Percentiles rank a stretch among this genome's conserved stretches.
These are phyloP conservation scores for Cercospora sesami DNA, from an alignment of 2,329 filamentous ascomycete species.

Conservation along the genomic window DNA sequence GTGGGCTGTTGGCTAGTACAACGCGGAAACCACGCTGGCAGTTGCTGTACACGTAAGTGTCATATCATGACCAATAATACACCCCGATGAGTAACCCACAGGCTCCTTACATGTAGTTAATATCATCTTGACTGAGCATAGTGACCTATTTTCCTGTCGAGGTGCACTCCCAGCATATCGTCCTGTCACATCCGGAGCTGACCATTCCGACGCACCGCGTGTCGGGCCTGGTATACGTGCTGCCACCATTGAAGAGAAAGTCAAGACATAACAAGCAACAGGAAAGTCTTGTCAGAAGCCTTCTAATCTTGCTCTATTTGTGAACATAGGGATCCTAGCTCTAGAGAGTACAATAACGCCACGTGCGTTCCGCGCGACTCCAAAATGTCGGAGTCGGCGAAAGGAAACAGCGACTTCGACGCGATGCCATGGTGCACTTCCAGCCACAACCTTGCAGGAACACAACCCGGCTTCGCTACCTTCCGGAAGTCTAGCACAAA, in stretches of 20 bases:
- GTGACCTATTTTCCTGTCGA: no score
- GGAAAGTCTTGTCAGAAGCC: background rate
- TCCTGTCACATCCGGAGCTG: background rate
- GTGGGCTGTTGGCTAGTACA: background rate
- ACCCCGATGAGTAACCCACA: background rate
- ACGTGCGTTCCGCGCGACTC: background rate
- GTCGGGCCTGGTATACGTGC: background rate
- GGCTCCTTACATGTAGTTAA: background rate
- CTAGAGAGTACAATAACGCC: background rate
- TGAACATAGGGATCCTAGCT: background rate
- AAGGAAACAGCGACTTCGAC: background rate
- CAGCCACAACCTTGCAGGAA: background rate
- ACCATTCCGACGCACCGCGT: background rate
- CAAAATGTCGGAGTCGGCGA: background rate
- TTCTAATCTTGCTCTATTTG: background rate
- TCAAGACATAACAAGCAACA: background rate
- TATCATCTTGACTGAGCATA: background rate
- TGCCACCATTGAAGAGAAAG: background rate
- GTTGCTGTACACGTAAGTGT: background rate
- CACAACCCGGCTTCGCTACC: background rate
- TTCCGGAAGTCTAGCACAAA: background rate
- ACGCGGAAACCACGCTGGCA: background rate
- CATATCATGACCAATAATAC: background rate
- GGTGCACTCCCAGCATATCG: background rate
- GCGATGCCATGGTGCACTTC: background rate